phyloP scores from a whole-genome alignment of 2,329 filamentous ascomycete species.

The Colletotrichum limetticola region DNA sequence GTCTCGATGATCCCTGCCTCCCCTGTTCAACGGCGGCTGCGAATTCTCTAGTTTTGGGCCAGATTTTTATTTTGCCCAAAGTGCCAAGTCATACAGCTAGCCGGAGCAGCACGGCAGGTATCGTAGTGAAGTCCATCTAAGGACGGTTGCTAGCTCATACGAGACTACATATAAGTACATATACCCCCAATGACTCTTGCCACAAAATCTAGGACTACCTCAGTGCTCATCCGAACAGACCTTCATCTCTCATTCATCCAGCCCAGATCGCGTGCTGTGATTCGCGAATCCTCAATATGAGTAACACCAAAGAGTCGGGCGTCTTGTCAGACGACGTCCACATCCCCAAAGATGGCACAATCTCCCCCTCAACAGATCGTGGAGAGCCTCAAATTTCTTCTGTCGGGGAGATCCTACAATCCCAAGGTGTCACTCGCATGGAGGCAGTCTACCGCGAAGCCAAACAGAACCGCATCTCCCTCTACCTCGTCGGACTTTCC shows the following conservation, averaged over 20 bases:
- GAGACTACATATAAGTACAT: neutral
- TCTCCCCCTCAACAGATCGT: neutral
- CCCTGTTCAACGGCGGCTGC: neutral
- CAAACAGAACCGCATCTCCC: conserved; percentile 38
- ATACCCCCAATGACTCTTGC: neutral
- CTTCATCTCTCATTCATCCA: neutral
- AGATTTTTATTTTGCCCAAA: neutral
- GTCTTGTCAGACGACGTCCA: neutral
- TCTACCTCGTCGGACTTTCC: conserved; percentile 42
- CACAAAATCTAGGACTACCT: neutral
- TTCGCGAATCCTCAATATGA: neutral
- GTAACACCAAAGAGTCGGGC: neutral
- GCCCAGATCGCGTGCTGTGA: neutral
- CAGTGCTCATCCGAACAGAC: too few relatives aligned
- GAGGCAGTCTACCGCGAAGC: conserved; percentile 44
- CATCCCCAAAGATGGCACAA: neutral
- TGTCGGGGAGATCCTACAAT: conserved; percentile 31
- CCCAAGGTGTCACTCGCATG: conserved; percentile 43
- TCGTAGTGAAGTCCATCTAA: neutral
- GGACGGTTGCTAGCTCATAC: too few relatives aligned
- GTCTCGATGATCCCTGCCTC: neutral
- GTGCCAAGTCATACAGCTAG: neutral
- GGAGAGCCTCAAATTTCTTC: neutral
- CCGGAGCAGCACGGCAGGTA: too few relatives aligned
- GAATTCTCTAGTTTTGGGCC: neutral